A percentile compares a stretch with the other conserved stretches of the same genome.
Evolutionary conservation across 2,329 filamentous ascomycete genomes (phyloP).

Genomic region (Aspergillus neoniger): DNA sequence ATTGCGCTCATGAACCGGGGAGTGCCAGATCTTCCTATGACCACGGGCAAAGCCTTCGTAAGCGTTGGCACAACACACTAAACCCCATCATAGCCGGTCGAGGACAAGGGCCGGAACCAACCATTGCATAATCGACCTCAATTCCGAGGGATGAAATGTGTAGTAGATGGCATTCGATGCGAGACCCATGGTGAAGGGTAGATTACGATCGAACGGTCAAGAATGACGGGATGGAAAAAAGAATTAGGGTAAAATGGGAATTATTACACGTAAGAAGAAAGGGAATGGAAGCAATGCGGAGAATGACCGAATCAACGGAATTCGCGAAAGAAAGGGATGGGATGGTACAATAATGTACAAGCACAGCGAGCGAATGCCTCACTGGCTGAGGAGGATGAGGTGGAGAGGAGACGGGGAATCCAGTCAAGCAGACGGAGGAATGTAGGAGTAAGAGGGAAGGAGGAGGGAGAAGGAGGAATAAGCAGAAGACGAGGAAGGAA

Average conservation of each 20-base stretch:
- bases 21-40: constrained; percentile 91
- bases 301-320: constrained; percentile 14
- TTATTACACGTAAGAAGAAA: not conserved
- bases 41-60: constrained; percentile 5
- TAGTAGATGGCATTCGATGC: constrained; percentile 66
- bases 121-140: constrained; percentile 88
- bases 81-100: constrained; percentile 1
- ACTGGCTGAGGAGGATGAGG: constrained; percentile 1
- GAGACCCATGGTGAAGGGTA: constrained; percentile 40
- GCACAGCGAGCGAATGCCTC: constrained; percentile 7
- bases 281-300: not conserved
- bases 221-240: not conserved
- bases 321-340: not conserved
- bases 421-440: constrained; percentile 7
- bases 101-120: constrained; percentile 46
- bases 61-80: constrained; percentile 18
- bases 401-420: constrained; percentile 5
- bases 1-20: constrained; percentile 84
- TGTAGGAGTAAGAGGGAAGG: constrained; percentile 3
- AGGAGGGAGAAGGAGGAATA: not conserved
- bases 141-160: constrained; percentile 71
- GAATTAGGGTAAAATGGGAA: not conserved
- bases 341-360: constrained; percentile 17
- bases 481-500: constrained; percentile 4
- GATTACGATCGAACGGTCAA: constrained; percentile 16